Conservation (phyloP, 257 asterid genomes). For the Rauvolfia tetraphylla region DNA sequence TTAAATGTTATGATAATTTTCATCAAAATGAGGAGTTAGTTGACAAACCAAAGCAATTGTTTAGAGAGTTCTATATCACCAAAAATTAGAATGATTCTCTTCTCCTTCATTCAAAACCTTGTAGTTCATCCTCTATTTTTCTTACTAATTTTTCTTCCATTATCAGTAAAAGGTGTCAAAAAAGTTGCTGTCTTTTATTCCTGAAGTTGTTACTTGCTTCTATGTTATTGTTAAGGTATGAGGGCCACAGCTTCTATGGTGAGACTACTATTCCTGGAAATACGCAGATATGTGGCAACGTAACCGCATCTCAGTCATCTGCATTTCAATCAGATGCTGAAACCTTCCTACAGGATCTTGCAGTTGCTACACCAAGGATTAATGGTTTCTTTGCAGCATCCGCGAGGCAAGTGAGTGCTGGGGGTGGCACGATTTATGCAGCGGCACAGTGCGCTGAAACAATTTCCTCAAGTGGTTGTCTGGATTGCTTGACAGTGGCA, state of each 20-base stretch:
- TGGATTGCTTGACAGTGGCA: constrained; percentile 69
- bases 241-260: constrained; percentile 66
- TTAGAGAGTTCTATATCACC: background rate
- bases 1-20: background rate
- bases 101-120: background rate
- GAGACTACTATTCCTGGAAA: constrained; percentile 70
- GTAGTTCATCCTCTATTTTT: background rate
- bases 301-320: constrained; percentile 43
- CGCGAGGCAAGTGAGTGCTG: constrained; percentile 26
- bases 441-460: constrained; percentile 82
- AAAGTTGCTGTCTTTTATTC: background rate
- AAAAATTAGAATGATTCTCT: constrained; percentile 8
- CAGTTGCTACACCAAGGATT: constrained; percentile 58
- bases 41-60: background rate
- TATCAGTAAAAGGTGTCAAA: constrained; percentile 14
- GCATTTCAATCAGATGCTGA: constrained; percentile 37
- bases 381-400: constrained; percentile 58
- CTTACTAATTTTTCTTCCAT: constrained; percentile 19
- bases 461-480: constrained; percentile 47
- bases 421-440: constrained; percentile 35
- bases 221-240: constrained; percentile 46
- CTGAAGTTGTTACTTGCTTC: background rate
- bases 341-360: constrained; percentile 48
- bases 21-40: background rate
- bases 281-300: constrained; percentile 57